Base-by-base conservation (phyloP, 73 alveolate species). In the Paramecium bursaria region DNA sequence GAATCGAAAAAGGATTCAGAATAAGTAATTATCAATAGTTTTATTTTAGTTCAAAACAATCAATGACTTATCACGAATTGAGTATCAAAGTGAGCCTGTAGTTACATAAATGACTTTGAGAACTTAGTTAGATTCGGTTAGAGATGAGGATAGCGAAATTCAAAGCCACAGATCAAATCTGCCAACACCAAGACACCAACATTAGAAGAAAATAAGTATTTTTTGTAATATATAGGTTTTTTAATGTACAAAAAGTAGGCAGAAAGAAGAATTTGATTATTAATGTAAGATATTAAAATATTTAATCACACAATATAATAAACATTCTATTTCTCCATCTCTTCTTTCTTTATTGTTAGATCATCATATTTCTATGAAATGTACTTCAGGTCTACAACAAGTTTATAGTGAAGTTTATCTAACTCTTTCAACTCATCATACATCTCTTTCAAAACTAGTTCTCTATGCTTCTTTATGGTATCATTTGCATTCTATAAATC, bases 401-500 rank as follows among this genome's bases (percentile, higher is more conserved):
- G 33, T 67, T 39, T 67, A 2, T 35, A 39, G 27, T 67, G 82
- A 0, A 67, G 22, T 67, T 67, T 67, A 67, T 67, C 82, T 67
- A 67, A 67, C 44, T 67, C 82, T 14, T 67, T 67, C 22, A 67
- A 35, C 44, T 67, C 25, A n/a, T 67, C 82, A 3, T 19, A 6
- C 9, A 67, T 39, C 14, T 67, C 82, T 42, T 67, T 67, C 5
- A 67, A 39, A 5, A 67, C 60, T 3, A 67, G 55, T 67, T 67
- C 7, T 42, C 82, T 67, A 42, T 67, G 44, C 14, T 67, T 67
- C 21, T 31, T 11, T 21, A 67, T 46, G 21, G 14, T 67, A 39
- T 67, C 82, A 10, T 39, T 57, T 3, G 60, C 19, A 39, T 42
- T 39, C 4, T 42, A 19, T 21, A 39, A 67, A 39, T 31, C 15